A percentile compares a stretch with the other conserved stretches of the same genome.
Evolutionary conservation across 1,284 basidiomycete genomes (phyloP).

Genomic region (Fistulinella cinereoalba): DNA sequence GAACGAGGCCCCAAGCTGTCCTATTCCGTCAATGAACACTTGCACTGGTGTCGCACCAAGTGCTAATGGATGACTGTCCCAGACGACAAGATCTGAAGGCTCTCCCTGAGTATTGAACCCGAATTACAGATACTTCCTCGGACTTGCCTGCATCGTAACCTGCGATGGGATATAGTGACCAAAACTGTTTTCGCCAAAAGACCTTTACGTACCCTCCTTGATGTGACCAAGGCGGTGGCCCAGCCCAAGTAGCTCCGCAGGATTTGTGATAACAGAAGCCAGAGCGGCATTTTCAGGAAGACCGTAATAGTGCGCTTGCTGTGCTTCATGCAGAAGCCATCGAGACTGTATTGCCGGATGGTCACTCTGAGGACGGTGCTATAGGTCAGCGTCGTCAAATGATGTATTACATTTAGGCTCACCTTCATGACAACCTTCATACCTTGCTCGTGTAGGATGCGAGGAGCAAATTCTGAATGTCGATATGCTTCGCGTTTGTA

Average conservation of each 20-base stretch:
- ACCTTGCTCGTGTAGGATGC: slow-evolving; percentile 26
- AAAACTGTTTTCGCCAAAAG: background rate
- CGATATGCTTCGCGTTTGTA: slow-evolving; percentile 69
- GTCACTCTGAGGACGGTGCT: slow-evolving; percentile 62
- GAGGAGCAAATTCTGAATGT: slow-evolving; percentile 37
- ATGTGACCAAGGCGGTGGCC: slow-evolving; percentile 66
- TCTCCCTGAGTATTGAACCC: no score
- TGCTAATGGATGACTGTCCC: slow-evolving; percentile 83
- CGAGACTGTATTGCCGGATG: slow-evolving; percentile 65
- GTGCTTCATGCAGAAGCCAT: slow-evolving; percentile 68
- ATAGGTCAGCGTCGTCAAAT: background rate
- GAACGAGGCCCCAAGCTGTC: slow-evolving; percentile 48
- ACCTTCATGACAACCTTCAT: slow-evolving; percentile 49
- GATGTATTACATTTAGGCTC: background rate
- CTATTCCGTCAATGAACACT: slow-evolving; percentile 68
- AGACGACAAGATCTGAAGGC: slow-evolving; percentile 76
- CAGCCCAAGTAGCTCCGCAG: slow-evolving; percentile 62
- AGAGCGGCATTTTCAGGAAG: slow-evolving; percentile 46
- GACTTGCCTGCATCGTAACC: slow-evolving; percentile 35
- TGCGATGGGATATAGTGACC: slow-evolving; percentile 11
- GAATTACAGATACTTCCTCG: no score
- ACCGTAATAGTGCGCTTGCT: slow-evolving; percentile 63
- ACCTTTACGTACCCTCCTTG: slow-evolving; percentile 39
- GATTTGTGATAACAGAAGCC: slow-evolving; percentile 59
- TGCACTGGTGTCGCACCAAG: slow-evolving; percentile 70